These are phyloP conservation scores for Linnemannia hyalina DNA, from an alignment of 192 early-diverging fungal species.

Conservation along the genomic window DNA sequence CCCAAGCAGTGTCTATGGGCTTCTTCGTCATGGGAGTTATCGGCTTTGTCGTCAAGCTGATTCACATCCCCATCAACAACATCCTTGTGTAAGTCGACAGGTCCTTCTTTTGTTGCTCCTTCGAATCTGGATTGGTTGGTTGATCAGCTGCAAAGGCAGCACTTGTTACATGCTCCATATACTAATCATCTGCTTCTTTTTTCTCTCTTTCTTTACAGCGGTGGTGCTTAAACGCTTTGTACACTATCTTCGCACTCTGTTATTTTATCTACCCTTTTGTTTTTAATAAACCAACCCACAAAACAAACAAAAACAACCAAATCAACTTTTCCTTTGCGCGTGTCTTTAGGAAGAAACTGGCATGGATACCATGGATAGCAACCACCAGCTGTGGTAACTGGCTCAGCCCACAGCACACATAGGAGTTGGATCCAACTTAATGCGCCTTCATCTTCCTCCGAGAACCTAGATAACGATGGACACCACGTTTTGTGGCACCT, in stretches of 20 bases:
- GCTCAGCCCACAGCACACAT: no score
- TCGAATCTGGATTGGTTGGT: no score
- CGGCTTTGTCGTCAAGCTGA: constrained; percentile 98
- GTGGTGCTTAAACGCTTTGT: constrained; percentile 50
- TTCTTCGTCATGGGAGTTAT: constrained; percentile 97
- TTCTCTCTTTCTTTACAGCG: constrained; percentile 13
- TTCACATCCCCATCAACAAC: constrained; percentile 99
- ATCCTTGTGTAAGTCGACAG: constrained; percentile 85
- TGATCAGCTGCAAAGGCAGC: no score
- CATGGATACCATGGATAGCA: background rate
- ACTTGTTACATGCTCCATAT: background rate
- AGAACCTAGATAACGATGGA: no score
- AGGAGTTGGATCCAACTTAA: no score
- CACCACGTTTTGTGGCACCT: no score
- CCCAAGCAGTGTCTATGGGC: constrained; percentile 93
- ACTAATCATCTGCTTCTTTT: background rate
- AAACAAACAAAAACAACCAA: constrained; percentile 1
- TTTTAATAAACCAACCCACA: constrained; percentile 2
- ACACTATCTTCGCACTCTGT: constrained; percentile 10
- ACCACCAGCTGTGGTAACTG: no score
- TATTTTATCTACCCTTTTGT: background rate
- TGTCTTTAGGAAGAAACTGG: background rate
- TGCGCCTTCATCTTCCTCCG: no score
- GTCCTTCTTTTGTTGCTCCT: background rate
- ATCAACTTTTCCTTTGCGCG: background rate